Evolutionary conservation across 2,329 filamentous ascomycete genomes (phyloP), one percentile per base, ranked within the genome.

Genomic region (Orbilia blumenaviensis): DNA sequence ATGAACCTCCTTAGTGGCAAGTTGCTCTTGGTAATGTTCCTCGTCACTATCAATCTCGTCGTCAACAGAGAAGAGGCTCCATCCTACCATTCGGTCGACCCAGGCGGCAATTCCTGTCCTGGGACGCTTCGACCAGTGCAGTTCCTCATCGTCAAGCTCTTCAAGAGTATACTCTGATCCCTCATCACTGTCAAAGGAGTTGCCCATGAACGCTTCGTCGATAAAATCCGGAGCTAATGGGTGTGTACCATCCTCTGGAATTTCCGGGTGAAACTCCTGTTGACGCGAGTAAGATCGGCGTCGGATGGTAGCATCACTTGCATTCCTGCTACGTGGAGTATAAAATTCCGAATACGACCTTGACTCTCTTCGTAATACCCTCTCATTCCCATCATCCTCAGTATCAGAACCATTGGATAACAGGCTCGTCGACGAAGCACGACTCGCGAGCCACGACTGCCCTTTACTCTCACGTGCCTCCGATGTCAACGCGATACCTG

Each of bases 381-480:
- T 42, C 18, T 80, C 73, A 42, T 78, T 62, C 4, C 72, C 69
- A 16, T 68, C 75, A 16, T 77, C 80, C 9, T 84, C 85, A 74
- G 86, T 86, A 41, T 88, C 86, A 2, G 88, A 87, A 2, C 84
- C 83, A 34, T 87, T 85, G 23, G 85, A 87, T 0, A 85, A 83
- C 16, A 91, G 84, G 80, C 87, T 89, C 7, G 88, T 91, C 1
- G 89, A 90, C 81, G 88, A 90, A 66, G 87, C 88, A 52, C 88
- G 85, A 23, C 88, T 88, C n/a, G 88, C 84, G 18, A 92, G 86
- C 90, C 90, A 92, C 12, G 87, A 84, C 82, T 91, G 89, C 12
- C 90, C 90, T 82, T 91, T 91, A 80, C 85, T 89, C 80, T 91
- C 89, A 68, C 89, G 85, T 16, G 89, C 85, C 80, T 89, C 88